Percentiles rank a stretch among this genome's conserved stretches.
phyloP scores from a whole-genome alignment of 1,139 yeast species.

The Yamadazyma epiphylla region DNA sequence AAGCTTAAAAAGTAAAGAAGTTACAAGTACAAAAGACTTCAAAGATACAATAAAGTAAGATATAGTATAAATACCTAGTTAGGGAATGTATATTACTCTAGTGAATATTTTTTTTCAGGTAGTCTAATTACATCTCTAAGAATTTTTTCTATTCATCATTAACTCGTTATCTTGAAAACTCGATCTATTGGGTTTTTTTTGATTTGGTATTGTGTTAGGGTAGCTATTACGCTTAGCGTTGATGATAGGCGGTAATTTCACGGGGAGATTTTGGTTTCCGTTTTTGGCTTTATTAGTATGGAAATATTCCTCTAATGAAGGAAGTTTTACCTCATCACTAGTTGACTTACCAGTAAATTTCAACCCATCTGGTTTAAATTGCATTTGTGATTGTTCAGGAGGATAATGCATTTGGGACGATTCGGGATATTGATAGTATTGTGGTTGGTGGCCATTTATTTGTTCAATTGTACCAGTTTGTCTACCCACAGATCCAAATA shows the following conservation, averaged over 20 bases:
- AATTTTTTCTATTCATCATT: not conserved
- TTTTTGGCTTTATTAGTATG: conserved; percentile 4
- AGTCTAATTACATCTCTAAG: not conserved
- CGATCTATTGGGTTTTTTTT: not conserved
- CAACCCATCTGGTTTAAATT: too few species aligned
- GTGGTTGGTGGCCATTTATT: conserved; percentile 9
- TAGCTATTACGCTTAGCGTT: conserved; percentile 4
- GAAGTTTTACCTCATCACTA: conserved; percentile 10
- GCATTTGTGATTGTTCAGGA: not conserved
- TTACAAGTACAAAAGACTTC: conserved; percentile 36
- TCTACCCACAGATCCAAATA: conserved; percentile 11
- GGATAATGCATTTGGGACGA: conserved; percentile 18
- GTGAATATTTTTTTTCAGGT: not conserved
- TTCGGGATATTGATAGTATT: conserved; percentile 22
- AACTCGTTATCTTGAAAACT: not conserved
- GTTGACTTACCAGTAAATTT: too few species aligned
- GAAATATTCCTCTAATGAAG: conserved; percentile 16
- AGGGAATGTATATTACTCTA: not conserved
- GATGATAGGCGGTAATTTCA: conserved; percentile 16
- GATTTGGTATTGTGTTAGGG: conserved; percentile 1
- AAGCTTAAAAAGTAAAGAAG: conserved; percentile 1
- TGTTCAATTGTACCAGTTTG: conserved; percentile 5
- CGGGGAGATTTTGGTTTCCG: too few species aligned
- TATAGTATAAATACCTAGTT: not conserved
- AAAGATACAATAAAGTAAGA: conserved; percentile 10